Percentiles rank a stretch among this genome's conserved stretches.
phyloP scores from a whole-genome alignment of 2,329 filamentous ascomycete genomes.

The Stachybotrys elegans region DNA sequence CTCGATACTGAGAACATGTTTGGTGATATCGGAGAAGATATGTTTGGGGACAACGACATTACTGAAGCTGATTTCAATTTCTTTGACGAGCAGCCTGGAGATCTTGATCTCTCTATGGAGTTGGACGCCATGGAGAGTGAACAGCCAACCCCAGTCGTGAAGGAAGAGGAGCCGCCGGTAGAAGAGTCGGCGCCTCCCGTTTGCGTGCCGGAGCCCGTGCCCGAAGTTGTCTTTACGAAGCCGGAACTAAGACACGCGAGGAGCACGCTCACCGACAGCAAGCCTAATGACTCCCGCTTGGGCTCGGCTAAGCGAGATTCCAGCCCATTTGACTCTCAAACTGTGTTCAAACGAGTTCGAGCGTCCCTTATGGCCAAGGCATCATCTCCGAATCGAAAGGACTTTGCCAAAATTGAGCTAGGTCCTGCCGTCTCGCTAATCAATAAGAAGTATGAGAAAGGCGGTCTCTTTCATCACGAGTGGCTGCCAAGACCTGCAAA shows the following conservation, averaged over 20 bases:
- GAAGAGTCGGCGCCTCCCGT: no score
- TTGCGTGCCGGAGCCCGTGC: no score
- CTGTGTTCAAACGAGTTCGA: constrained; percentile 53
- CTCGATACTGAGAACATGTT: constrained; percentile 58
- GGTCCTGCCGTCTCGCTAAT: constrained; percentile 47
- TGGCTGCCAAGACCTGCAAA: constrained; percentile 25
- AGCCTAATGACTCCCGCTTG: constrained; percentile 22
- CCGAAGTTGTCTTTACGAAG: constrained; percentile 47
- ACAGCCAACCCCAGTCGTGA: constrained; percentile 8
- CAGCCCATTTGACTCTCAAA: constrained; percentile 54
- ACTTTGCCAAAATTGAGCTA: constrained; percentile 52
- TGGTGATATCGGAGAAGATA: constrained; percentile 62
- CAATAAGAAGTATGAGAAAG: constrained; percentile 54
- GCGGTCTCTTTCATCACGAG: constrained; percentile 46
- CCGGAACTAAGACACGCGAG: constrained; percentile 55
- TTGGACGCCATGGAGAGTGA: constrained; percentile 8
- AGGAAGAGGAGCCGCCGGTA: constrained; percentile 9
- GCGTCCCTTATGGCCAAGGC: constrained; percentile 33
- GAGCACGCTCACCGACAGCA: constrained; percentile 41
- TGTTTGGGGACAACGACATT: constrained; percentile 69
- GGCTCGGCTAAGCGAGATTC: constrained; percentile 42
- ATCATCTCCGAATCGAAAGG: constrained; percentile 16
- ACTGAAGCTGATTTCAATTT: constrained; percentile 82
- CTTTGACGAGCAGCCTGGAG: constrained; percentile 61
- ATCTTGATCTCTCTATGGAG: constrained; percentile 27